These are phyloP conservation scores for Cryptococcus deneoformans DNA, from an alignment of 1,284 basidiomycete genomes.

Conservation along the genomic window DNA sequence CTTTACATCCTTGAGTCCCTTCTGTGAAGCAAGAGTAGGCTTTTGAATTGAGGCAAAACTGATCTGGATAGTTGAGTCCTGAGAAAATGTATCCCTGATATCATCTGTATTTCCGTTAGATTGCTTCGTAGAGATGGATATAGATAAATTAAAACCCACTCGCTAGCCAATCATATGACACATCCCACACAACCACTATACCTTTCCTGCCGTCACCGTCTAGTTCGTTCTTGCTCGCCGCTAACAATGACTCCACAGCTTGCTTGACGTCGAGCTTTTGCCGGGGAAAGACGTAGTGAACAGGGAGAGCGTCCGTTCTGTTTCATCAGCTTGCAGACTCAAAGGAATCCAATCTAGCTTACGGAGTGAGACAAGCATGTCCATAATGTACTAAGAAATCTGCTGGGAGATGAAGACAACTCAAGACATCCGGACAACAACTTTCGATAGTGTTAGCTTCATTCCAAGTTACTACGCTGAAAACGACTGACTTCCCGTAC, in stretches of 20 bases:
- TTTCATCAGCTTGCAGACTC: background rate
- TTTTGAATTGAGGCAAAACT: constrained; percentile 34
- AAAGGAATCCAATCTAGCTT: constrained; percentile 39
- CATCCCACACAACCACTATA: constrained; percentile 70
- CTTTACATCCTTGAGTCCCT: constrained; percentile 8
- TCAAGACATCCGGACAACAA: constrained; percentile 96
- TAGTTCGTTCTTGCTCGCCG: constrained; percentile 24
- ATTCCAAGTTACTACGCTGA: background rate
- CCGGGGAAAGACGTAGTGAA: constrained; percentile 50
- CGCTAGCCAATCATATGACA: constrained; percentile 69
- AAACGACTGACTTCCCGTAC: constrained; percentile 74
- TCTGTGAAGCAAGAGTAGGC: constrained; percentile 10
- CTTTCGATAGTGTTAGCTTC: constrained; percentile 55
- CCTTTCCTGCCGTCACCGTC: constrained; percentile 30
- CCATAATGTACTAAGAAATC: constrained; percentile 94
- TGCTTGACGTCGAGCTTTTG: constrained; percentile 30
- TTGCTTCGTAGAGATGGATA: background rate
- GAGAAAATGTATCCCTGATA: constrained; percentile 22
- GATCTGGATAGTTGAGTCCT: constrained; percentile 17
- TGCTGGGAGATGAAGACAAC: constrained; percentile 90
- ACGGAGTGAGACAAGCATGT: constrained; percentile 80
- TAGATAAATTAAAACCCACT: constrained; percentile 50
- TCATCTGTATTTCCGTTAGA: constrained; percentile 18
- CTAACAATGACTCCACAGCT: constrained; percentile 24
- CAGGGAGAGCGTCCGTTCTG: constrained; percentile 48